Conservation (phyloP, 495 filamentous ascomycete species). For the Penicillium macrosclerotiorum region DNA sequence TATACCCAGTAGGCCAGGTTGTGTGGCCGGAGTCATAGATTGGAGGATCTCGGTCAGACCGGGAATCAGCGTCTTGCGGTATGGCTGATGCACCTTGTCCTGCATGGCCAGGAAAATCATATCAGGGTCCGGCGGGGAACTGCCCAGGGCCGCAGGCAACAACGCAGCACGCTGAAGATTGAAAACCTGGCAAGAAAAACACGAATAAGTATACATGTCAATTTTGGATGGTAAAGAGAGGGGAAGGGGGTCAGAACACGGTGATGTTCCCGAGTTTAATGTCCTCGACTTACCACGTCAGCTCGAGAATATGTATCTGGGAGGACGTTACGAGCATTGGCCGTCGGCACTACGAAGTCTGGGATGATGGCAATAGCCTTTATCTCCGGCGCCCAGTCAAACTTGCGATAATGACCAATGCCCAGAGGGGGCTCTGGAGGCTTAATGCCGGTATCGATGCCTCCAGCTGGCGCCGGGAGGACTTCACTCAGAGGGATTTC, state of each 20-base stretch:
- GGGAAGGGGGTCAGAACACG: no score
- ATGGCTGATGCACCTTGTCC: constrained; percentile 94
- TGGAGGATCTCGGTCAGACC: constrained; percentile 87
- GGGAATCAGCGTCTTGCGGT: constrained; percentile 83
- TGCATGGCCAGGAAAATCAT: constrained; percentile 97
- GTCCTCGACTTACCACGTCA: constrained; percentile 77
- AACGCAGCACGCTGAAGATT: constrained; percentile 90
- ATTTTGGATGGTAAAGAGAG: background rate
- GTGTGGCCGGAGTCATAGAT: constrained; percentile 76
- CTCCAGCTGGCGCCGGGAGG: constrained; percentile 79
- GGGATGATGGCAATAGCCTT: constrained; percentile 94
- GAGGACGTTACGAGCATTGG: constrained; percentile 78
- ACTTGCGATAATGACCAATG: constrained; percentile 92
- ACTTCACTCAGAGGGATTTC: constrained; percentile 97
- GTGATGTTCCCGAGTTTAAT: no score
- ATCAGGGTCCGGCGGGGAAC: constrained; percentile 84
- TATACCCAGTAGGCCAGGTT: constrained; percentile 86
- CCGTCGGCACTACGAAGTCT: constrained; percentile 88
- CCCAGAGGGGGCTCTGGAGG: constrained; percentile 85
- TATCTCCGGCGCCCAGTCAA: constrained; percentile 87
- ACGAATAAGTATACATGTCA: no score
- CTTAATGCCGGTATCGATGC: constrained; percentile 76
- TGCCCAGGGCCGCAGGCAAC: constrained; percentile 79
- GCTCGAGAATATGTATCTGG: constrained; percentile 70
- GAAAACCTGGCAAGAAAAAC: constrained; percentile 75